These are phyloP conservation scores for Uromyces viciae-fabae DNA, from an alignment of 1,284 basidiomycete species.

Conservation along the genomic window DNA sequence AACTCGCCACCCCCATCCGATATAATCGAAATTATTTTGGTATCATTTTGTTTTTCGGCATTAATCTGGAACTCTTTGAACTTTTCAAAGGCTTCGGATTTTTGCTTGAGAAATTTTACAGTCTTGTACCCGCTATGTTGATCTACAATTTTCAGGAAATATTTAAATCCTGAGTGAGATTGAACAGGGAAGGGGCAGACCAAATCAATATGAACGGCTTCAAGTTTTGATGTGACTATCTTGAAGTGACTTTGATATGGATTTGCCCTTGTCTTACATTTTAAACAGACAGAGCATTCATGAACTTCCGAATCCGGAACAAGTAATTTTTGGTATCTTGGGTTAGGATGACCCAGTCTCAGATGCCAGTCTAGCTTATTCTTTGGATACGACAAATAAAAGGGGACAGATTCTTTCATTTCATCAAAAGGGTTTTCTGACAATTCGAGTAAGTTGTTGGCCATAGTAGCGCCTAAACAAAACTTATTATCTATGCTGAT, in stretches of 20 bases:
- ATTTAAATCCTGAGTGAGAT: background rate
- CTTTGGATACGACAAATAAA: background rate
- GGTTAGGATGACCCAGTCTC: background rate
- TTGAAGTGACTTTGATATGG: background rate
- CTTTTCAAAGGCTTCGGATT: background rate
- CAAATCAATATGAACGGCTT: background rate
- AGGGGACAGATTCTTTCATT: background rate
- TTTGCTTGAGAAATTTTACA: background rate
- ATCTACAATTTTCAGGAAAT: background rate
- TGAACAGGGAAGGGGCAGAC: background rate
- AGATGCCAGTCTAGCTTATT: background rate
- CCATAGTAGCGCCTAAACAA: background rate
- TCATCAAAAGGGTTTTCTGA: background rate
- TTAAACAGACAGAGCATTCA: background rate
- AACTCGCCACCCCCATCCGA: slow-evolving; percentile 8
- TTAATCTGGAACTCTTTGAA: background rate
- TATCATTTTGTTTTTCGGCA: background rate
- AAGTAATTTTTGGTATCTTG: background rate
- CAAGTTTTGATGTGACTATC: background rate
- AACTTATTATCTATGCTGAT: background rate
- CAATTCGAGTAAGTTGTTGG: background rate
- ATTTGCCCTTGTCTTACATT: background rate
- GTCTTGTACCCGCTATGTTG: background rate
- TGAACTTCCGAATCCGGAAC: background rate
- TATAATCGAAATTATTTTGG: background rate